phyloP scores from a whole-genome alignment of 2,329 filamentous ascomycete genomes.

The Trichoderma hamatum region DNA sequence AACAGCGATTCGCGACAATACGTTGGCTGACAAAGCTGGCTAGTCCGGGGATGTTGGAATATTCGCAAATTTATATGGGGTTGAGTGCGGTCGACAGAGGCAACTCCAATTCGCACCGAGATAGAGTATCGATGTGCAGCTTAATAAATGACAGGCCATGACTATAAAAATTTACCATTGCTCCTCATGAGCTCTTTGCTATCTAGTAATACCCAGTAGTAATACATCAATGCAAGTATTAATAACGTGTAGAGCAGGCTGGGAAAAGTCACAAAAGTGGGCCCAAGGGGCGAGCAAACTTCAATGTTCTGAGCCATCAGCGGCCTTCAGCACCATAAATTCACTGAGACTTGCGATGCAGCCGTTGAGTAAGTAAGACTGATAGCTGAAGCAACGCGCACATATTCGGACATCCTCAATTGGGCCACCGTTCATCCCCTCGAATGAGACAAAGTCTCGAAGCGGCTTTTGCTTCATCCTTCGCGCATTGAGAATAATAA shows the following conservation, averaged over 20 bases:
- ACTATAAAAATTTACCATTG: neutral
- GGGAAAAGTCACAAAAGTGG: slow-evolving; percentile 20
- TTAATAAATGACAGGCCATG: neutral
- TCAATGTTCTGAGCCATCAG: slow-evolving; percentile 11
- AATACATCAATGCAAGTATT: neutral
- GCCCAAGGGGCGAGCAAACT: slow-evolving; percentile 14
- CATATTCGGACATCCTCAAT: neutral
- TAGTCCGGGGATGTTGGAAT: too few relatives aligned
- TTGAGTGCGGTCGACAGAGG: too few relatives aligned
- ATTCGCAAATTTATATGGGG: neutral
- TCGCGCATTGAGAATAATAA: neutral
- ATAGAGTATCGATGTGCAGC: neutral
- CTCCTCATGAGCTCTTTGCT: neutral
- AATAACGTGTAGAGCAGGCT: neutral
- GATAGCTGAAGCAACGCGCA: neutral
- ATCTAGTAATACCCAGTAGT: neutral
- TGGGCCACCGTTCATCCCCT: neutral
- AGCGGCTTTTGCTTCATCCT: neutral
- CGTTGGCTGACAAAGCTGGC: neutral
- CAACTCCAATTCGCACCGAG: too few relatives aligned
- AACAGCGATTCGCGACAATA: neutral
- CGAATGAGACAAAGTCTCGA: neutral
- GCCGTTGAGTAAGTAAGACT: neutral
- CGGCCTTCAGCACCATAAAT: slow-evolving; percentile 13
- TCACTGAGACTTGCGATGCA: neutral